phyloP scores from a whole-genome alignment of 306 rosid genomes.

The Vigna reflexopilosa region DNA sequence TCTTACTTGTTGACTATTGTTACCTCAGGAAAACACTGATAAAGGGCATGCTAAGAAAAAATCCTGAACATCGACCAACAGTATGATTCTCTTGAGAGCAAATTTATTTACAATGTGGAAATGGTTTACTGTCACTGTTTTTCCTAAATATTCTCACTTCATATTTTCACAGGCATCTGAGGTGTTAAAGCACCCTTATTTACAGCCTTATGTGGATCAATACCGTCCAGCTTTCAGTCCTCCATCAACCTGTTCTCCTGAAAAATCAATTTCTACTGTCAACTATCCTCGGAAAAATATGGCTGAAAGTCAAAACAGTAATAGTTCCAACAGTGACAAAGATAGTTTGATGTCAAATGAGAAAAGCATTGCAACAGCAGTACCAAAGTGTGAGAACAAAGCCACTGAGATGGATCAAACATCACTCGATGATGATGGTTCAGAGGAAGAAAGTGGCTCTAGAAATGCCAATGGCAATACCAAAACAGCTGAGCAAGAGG shows the following conservation, averaged over 20 bases:
- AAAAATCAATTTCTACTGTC: slow-evolving; percentile 60
- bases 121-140: slow-evolving; percentile 25
- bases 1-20: slow-evolving; percentile 32
- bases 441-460: slow-evolving; percentile 62
- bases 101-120: slow-evolving; percentile 22
- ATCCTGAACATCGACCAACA: slow-evolving; percentile 92
- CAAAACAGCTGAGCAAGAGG: slow-evolving; percentile 57
- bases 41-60: slow-evolving; percentile 97
- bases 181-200: slow-evolving; percentile 92
- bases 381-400: slow-evolving; percentile 54
- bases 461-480: slow-evolving; percentile 41
- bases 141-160: slow-evolving; percentile 35
- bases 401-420: slow-evolving; percentile 61
- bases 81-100: slow-evolving; percentile 59
- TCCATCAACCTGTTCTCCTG: slow-evolving; percentile 54
- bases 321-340: slow-evolving; percentile 84
- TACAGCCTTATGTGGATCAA: slow-evolving; percentile 87
- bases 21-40: slow-evolving; percentile 89
- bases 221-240: slow-evolving; percentile 76
- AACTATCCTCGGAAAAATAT: slow-evolving; percentile 63
- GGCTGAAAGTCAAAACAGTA: slow-evolving; percentile 94
- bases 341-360: slow-evolving; percentile 83
- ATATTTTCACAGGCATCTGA: slow-evolving; percentile 85
- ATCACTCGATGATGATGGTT: slow-evolving; percentile 69
- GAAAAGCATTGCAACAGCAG: slow-evolving; percentile 55